These are phyloP conservation scores for Mycena rebaudengoi DNA, from an alignment of 768 basidiomycete genomes.

Conservation along the genomic window DNA sequence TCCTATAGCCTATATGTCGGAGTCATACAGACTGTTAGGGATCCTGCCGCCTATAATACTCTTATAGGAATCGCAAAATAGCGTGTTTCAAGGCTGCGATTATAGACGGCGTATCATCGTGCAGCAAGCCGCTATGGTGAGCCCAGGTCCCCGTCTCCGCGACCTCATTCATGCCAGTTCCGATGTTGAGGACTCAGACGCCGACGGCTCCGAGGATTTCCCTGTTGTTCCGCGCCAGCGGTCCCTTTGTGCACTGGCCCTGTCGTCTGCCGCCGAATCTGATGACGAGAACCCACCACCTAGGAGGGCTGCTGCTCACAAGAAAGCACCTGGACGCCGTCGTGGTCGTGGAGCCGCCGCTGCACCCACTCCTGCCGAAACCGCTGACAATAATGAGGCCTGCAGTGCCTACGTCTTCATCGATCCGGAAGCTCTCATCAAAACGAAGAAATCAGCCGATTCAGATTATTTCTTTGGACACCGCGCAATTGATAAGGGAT, in stretches of 20 bases:
- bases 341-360: not conserved
- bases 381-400: not conserved
- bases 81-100: too few relatives aligned
- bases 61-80: too few relatives aligned
- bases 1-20: too few relatives aligned
- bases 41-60: too few relatives aligned
- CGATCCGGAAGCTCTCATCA: not conserved
- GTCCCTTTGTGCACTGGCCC: not conserved
- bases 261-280: not conserved
- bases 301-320: not conserved
- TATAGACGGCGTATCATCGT: too few relatives aligned
- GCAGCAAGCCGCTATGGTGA: slow-evolving; percentile 1
- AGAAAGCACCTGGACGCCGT: not conserved
- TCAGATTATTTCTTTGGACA: slow-evolving; percentile 5
- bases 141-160: slow-evolving; percentile 3
- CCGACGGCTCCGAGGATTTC: not conserved
- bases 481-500: not conserved
- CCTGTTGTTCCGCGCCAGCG: not conserved
- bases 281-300: not conserved
- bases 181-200: slow-evolving; percentile 3
- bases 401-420: slow-evolving; percentile 1
- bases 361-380: not conserved
- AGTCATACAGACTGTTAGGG: too few relatives aligned
- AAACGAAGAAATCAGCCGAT: slow-evolving; percentile 7
- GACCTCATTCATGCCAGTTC: slow-evolving; percentile 1